These are phyloP conservation scores for Aspergillus uvarum DNA, from an alignment of 2,329 filamentous ascomycete genomes.

Conservation along the genomic window DNA sequence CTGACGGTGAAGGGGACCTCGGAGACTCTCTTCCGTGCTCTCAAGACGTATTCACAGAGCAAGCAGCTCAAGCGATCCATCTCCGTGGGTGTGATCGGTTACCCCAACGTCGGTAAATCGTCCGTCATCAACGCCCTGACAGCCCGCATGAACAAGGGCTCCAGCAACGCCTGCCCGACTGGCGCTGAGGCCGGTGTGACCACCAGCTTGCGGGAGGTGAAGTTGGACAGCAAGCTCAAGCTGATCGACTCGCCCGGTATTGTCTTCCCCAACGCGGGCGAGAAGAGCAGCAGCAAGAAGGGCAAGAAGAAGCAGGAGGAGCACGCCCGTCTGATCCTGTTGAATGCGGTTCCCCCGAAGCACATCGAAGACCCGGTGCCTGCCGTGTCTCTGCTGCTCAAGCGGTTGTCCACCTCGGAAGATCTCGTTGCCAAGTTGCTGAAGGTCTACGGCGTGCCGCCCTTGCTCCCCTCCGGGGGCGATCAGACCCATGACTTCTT, in stretches of 20 bases:
- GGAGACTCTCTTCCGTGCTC: slow-evolving; percentile 77
- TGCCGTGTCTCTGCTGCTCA: slow-evolving; percentile 80
- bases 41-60: slow-evolving; percentile 82
- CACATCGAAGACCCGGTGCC: slow-evolving; percentile 91
- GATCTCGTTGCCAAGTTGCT: slow-evolving; percentile 77
- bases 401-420: slow-evolving; percentile 70
- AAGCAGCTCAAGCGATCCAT: slow-evolving; percentile 85
- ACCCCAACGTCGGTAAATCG: slow-evolving; percentile 94
- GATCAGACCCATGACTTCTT: slow-evolving; percentile 88
- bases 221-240: slow-evolving; percentile 91
- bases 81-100: slow-evolving; percentile 90
- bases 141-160: slow-evolving; percentile 66
- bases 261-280: slow-evolving; percentile 71
- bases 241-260: slow-evolving; percentile 93
- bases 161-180: slow-evolving; percentile 71
- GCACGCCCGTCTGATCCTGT: slow-evolving; percentile 75
- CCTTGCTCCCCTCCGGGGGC: slow-evolving; percentile 68
- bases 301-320: slow-evolving; percentile 65
- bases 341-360: slow-evolving; percentile 90
- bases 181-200: slow-evolving; percentile 92
- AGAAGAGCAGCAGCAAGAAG: slow-evolving; percentile 53
- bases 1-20: slow-evolving; percentile 84
- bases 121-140: slow-evolving; percentile 94
- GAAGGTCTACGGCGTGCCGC: slow-evolving; percentile 78
- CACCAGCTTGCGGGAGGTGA: slow-evolving; percentile 82